Conservation (phyloP, 225 moss, liverwort and hornwort species). For the Polytrichum commune region DNA sequence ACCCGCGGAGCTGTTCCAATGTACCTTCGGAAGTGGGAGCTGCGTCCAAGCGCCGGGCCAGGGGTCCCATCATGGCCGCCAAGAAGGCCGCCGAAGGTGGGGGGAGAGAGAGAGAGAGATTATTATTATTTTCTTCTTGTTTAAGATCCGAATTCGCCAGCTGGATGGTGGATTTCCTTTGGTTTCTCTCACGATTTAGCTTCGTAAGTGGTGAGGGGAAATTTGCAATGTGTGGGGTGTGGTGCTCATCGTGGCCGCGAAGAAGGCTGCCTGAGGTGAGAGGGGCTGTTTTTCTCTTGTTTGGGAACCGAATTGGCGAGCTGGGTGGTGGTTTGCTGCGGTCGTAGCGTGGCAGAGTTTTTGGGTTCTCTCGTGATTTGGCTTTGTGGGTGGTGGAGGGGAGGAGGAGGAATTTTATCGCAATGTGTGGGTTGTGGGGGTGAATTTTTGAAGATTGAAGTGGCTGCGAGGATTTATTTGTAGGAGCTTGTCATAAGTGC, state of each 20-base stretch:
- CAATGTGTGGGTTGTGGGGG: background rate
- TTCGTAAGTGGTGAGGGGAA: background rate
- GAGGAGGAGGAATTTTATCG: too few species aligned
- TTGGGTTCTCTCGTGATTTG: background rate
- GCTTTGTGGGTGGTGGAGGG: background rate
- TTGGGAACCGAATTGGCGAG: background rate
- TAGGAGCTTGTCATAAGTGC: too few species aligned
- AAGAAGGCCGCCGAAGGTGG: conserved; percentile 71
- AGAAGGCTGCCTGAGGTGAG: conserved; percentile 69
- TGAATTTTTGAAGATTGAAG: conserved; percentile 17
- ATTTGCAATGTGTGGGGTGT: background rate
- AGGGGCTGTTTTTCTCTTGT: background rate
- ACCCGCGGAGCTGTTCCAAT: conserved; percentile 3
- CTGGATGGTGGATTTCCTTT: background rate
- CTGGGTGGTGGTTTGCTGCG: background rate
- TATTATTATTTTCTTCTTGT: background rate
- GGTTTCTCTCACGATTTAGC: background rate
- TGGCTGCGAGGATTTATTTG: background rate
- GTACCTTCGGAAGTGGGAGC: background rate
- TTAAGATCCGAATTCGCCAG: background rate
- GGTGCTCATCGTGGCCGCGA: conserved; percentile 30
- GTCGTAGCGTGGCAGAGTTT: too few species aligned
- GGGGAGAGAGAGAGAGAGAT: background rate
- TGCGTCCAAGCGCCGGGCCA: conserved; percentile 72
- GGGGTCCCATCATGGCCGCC: conserved; percentile 83